phyloP scores from a whole-genome alignment of 2,329 filamentous ascomycete genomes.

The Diplodia seriata region DNA sequence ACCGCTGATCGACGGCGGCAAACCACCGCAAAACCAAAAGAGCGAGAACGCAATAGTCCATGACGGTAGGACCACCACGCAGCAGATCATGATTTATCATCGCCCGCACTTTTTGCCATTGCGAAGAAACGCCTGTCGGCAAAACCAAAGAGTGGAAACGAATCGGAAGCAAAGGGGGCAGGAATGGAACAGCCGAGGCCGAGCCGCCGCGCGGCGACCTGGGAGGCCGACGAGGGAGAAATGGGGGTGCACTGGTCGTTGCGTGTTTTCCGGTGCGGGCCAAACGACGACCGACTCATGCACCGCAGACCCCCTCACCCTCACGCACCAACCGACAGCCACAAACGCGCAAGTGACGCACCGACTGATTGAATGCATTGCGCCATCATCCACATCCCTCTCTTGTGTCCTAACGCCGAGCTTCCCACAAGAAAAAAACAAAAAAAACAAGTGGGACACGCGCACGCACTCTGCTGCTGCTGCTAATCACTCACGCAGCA shows the following conservation, averaged over 20 bases:
- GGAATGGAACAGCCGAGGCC: too few relatives aligned
- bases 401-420: neutral
- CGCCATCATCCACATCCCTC: neutral
- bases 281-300: neutral
- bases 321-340: neutral
- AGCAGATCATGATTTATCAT: neutral
- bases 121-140: too few relatives aligned
- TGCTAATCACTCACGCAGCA: neutral
- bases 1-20: conserved; percentile 1
- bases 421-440: neutral
- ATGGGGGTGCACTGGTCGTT: too few relatives aligned
- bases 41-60: neutral
- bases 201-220: too few relatives aligned
- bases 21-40: neutral
- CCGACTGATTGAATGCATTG: conserved; percentile 1
- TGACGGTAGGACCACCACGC: neutral
- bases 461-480: too few relatives aligned
- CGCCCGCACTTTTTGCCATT: neutral
- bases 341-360: neutral
- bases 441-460: neutral
- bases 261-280: too few relatives aligned
- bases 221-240: too few relatives aligned
- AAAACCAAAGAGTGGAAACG: too few relatives aligned
- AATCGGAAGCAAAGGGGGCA: too few relatives aligned
- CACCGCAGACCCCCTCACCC: neutral